Base-by-base conservation (phyloP, 495 filamentous ascomycete species). In the Hypoxylon subgilvum region DNA sequence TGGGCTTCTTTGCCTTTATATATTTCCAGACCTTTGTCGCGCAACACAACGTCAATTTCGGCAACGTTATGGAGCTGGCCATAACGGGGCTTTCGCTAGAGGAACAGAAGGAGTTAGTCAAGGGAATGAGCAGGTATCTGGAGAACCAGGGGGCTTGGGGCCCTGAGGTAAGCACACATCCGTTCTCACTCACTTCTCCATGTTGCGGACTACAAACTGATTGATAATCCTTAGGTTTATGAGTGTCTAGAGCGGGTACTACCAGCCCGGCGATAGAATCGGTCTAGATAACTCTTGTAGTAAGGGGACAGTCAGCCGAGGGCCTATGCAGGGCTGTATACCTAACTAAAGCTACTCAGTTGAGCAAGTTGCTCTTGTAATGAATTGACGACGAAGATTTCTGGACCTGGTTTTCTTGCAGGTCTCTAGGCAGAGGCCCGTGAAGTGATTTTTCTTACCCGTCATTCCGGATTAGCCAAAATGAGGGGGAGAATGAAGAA, bases 21-120 rank as follows among this genome's bases (percentile, higher is more conserved):
- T 99, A 99, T 74, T 97, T 94, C 75, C 91, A 96, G 72, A 92
- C 90, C 67, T 99, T 99, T 71, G 94, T 99, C 68, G 92, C 92
- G 6, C 79, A 90, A 13, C 84, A 92, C 75, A 88, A 87, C 64
- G 85, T 88, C 6, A 89, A 79, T 50, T 86, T 95, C 9, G 93
- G 91, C 3, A 85, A 84, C 42, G 87, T 97, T 23, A 87, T 99
- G 59, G 92, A 97, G 78, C 81, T 83, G 27, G 91, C 87, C 23
- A 93, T 97, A 63, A 92, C 85, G 16, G 92, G 91, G 6, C 70
- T 99, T 52, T 84, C 85, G 0, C 70, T 83, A 1, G 91, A 96
- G 19, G 90, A 97, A 70, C 91, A 97, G 73, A 76, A 95, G 45
- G 91, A 96, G 69, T 84, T 99, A 32, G 84, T 97, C 1, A 88